These are phyloP conservation scores for Malus hybrid DNA, from an alignment of 331 rosid genomes.

Conservation along the genomic window DNA sequence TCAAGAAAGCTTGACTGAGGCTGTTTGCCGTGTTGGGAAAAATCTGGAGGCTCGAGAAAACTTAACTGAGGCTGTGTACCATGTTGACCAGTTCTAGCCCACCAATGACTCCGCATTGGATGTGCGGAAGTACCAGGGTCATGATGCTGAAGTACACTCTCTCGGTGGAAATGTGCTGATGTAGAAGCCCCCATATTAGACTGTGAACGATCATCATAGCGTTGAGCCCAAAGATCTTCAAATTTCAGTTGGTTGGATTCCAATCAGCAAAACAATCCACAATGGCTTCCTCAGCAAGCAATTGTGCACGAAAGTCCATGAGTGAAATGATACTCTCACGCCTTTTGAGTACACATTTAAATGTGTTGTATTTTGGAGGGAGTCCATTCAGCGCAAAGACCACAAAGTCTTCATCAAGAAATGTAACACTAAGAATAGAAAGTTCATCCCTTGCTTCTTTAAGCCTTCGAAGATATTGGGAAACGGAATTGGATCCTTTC, in stretches of 20 bases:
- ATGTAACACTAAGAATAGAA: no score
- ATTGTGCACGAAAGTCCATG: no score
- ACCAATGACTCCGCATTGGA: conserved; percentile 50
- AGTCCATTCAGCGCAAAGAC: no score
- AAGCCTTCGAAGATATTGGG: no score
- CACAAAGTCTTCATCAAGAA: no score
- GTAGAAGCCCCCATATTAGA: conserved; percentile 69
- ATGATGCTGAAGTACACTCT: conserved; percentile 36
- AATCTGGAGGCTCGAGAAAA: conserved; percentile 84
- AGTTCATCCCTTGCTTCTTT: no score
- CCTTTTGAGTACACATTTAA: no score
- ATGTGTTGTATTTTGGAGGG: no score
- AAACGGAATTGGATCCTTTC: no score
- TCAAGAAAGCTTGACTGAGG: conserved; percentile 71
- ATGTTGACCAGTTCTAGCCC: conserved; percentile 44
- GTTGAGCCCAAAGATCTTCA: conserved; percentile 37
- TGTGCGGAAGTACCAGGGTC: conserved; percentile 13
- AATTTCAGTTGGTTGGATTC: conserved; percentile 34
- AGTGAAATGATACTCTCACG: no score
- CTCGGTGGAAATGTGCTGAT: conserved; percentile 54
- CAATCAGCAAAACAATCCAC: conserved; percentile 17
- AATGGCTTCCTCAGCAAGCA: no score
- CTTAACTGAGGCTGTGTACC: conserved; percentile 47
- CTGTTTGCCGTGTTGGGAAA: conserved; percentile 21
- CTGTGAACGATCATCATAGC: conserved; percentile 24